A percentile compares a stretch with the other conserved stretches of the same genome.
Conservation (phyloP, 495 filamentous ascomycete species). For the Aspergillus sparsus region DNA sequence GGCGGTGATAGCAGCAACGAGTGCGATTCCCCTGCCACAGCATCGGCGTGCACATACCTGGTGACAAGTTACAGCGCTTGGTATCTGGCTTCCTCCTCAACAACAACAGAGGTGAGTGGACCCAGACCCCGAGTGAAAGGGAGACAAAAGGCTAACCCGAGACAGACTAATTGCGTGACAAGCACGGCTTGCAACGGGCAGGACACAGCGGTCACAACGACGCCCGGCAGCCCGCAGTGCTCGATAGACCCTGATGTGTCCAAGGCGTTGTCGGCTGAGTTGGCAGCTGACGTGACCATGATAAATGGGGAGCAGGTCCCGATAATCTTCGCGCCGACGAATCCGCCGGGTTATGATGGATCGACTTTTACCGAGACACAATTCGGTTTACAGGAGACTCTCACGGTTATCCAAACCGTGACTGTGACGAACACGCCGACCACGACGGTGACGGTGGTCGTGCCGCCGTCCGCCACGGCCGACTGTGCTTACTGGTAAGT, state of each 20-base stretch:
- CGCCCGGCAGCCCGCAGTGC: not conserved
- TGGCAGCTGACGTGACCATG: not conserved
- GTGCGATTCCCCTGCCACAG: not conserved
- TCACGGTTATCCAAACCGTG: not conserved
- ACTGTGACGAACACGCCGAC: not conserved
- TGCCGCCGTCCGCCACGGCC: not conserved
- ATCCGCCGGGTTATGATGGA: not conserved
- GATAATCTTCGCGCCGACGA: not conserved
- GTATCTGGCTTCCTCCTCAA: not conserved
- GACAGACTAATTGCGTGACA: not conserved
- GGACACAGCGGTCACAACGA: not conserved
- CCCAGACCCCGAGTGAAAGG: not conserved
- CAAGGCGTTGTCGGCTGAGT: not conserved
- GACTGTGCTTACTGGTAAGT: not conserved
- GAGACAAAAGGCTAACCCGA: not conserved
- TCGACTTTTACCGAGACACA: not conserved
- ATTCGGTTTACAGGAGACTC: not conserved
- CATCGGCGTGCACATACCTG: not conserved
- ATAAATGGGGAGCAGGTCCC: not conserved
- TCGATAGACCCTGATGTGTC: not conserved
- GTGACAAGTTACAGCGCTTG: not conserved
- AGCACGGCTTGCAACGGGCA: not conserved
- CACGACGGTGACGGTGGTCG: not conserved
- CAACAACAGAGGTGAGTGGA: not conserved
- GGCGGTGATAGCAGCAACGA: not conserved